Base-by-base conservation (phyloP, 2,329 filamentous ascomycete genomes). In the Cylindrodendrum hubeiense region DNA sequence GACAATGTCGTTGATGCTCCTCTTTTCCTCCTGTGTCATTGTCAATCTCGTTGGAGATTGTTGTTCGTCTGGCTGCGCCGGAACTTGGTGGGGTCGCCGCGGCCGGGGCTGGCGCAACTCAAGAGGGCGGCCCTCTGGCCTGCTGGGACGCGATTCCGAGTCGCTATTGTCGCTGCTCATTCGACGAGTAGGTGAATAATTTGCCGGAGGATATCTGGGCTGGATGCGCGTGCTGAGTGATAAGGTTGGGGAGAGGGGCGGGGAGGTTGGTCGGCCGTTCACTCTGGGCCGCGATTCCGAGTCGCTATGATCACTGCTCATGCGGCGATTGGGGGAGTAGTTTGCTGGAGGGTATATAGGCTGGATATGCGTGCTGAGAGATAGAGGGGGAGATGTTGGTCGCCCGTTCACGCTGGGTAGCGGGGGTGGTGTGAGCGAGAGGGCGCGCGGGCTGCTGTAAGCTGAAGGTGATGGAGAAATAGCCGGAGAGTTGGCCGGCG, bases 1-100 rank as follows among this genome's bases (percentile, higher is more conserved):
- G 71, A 98, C 96, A 80, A 98, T 94, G 71, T 90, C 91, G 77
- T 94, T 95, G 69, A 99, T 92, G 75, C 90, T 94, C 71, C 93
- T 90, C 79, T 99, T 99, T 68, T 93, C 92, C 68, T 93, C 91
- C 24, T 94, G 89, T 1, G 95, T 92, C 73, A 97, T 87, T 12
- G 79, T 74, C 47, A 84, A 77, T 34, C 91, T 89, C 3, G 85
- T 87, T 8, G 93, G 92, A n/a, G 93, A 94, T 2, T 85, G 84
- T 43, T 63, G 61, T 47, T 95, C 90, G 47, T 86, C 80, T 73
- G 89, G 88, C 28, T 86, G 84, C 19, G 79, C 71, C 51, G 73
- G 74, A 63, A 81, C 71, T 12, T 79, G 77, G 63, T 81, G 81
- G 46, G 81, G 81, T 41, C 84, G 83, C 56, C 82, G 83, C 37